These are phyloP conservation scores for Penicillium turbatum DNA, from an alignment of 495 filamentous ascomycete genomes.

Conservation along the genomic window DNA sequence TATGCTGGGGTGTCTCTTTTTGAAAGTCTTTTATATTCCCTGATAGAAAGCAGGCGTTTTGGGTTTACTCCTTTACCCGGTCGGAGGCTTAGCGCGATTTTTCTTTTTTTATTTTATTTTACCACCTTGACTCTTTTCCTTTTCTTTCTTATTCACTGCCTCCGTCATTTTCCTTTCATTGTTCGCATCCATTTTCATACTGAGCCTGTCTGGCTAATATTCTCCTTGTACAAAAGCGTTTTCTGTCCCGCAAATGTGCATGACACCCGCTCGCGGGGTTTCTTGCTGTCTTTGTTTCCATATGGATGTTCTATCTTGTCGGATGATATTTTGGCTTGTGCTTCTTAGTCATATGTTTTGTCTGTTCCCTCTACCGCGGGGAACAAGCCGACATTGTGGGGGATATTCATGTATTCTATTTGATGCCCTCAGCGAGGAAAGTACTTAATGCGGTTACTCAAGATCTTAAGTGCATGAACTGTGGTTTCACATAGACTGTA, in stretches of 20 bases:
- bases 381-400: conserved; percentile 16
- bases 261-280: conserved; percentile 16
- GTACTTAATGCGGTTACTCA: conserved; percentile 21
- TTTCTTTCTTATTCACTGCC: conserved; percentile 9
- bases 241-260: conserved; percentile 13
- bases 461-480: neutral
- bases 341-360: conserved; percentile 11
- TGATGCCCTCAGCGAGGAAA: conserved; percentile 24
- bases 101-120: conserved; percentile 11
- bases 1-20: conserved; percentile 28
- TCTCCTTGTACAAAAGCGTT: conserved; percentile 42
- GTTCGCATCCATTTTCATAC: conserved; percentile 21
- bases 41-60: conserved; percentile 47
- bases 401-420: conserved; percentile 33
- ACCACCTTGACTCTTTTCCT: neutral
- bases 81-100: conserved; percentile 33
- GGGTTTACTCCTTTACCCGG: conserved; percentile 34
- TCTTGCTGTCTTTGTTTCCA: conserved; percentile 15
- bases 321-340: conserved; percentile 18
- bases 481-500: neutral
- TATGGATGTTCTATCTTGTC: conserved; percentile 14
- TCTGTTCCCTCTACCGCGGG: conserved; percentile 13
- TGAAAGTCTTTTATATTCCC: conserved; percentile 38
- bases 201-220: conserved; percentile 11
- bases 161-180: conserved; percentile 6